Evolutionary conservation across 192 early-diverging fungal genomes (phyloP).

Genomic region (Jimgerdemannia lactiflua): DNA sequence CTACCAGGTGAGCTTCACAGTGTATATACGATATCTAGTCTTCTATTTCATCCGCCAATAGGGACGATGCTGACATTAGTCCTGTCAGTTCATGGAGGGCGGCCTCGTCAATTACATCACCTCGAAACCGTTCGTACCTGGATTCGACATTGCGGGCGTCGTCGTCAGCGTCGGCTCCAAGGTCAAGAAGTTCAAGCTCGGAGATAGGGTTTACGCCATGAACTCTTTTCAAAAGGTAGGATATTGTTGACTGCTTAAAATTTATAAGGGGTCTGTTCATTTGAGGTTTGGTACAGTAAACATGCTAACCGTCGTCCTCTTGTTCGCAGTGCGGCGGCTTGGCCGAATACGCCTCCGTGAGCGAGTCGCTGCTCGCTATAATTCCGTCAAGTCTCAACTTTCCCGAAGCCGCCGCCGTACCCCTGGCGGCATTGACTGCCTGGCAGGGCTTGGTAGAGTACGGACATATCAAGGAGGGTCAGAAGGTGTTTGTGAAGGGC

Average conservation of each 20-base stretch:
- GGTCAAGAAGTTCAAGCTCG: constrained; percentile 35
- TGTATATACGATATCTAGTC: too few species aligned
- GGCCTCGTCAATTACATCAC: too few species aligned
- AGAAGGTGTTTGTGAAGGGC: constrained; percentile 36
- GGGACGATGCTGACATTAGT: too few species aligned
- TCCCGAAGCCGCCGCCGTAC: constrained; percentile 38
- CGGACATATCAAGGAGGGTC: constrained; percentile 9
- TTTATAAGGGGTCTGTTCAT: too few species aligned
- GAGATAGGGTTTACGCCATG: constrained; percentile 46
- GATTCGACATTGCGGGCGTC: constrained; percentile 50
- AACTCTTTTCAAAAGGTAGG: too few species aligned
- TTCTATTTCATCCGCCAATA: too few species aligned
- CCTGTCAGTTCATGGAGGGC: too few species aligned
- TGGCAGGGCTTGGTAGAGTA: constrained; percentile 31
- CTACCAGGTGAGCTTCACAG: too few species aligned
- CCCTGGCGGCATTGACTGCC: constrained; percentile 54
- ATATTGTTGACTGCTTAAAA: too few species aligned
- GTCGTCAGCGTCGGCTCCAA: constrained; percentile 28
- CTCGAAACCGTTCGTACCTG: constrained; percentile 31
- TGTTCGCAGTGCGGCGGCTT: constrained; percentile 20
- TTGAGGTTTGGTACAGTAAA: too few species aligned
- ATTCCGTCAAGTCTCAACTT: constrained; percentile 37
- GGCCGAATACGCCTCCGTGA: constrained; percentile 25
- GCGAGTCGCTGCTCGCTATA: constrained; percentile 19
- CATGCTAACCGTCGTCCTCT: too few species aligned